A percentile compares a stretch with the other conserved stretches of the same genome.
Conservation (phyloP, 148 eudicot species). For the Heliamphora exappendiculata region DNA sequence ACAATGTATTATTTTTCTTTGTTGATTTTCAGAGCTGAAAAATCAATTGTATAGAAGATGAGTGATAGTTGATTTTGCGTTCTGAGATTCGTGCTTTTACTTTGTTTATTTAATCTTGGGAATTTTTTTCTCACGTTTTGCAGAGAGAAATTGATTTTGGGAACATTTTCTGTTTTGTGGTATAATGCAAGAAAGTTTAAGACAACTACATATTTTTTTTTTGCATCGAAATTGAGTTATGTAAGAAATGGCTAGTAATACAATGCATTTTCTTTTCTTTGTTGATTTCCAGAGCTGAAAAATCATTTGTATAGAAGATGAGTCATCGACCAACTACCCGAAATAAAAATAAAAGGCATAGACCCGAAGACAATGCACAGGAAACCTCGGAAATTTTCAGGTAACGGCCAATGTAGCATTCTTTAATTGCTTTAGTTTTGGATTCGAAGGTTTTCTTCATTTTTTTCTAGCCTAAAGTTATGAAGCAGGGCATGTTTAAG, state of each 20-base stretch:
- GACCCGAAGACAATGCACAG: conserved; percentile 56
- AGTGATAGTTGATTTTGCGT: no score
- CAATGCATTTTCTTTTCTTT: not conserved
- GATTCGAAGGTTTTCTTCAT: no score
- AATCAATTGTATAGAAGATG: conserved; percentile 13
- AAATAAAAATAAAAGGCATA: conserved; percentile 68
- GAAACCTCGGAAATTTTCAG: conserved; percentile 50
- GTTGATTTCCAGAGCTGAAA: not conserved
- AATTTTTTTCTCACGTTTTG: not conserved
- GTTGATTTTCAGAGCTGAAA: not conserved
- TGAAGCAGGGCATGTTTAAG: not conserved
- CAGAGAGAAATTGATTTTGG: not conserved
- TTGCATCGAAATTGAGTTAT: not conserved
- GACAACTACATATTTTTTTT: not conserved
- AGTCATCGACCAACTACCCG: conserved; percentile 61
- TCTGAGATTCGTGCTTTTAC: no score
- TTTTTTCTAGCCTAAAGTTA: not conserved
- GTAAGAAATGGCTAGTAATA: not conserved
- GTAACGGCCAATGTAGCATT: conserved; percentile 19
- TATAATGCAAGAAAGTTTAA: not conserved
- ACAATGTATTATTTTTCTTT: not conserved
- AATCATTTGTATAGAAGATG: conserved; percentile 14
- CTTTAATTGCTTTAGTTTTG: not conserved
- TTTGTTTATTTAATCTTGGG: no score
- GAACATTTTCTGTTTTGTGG: not conserved